These are phyloP conservation scores for Magnusiomyces magnusii DNA, from an alignment of 1,139 yeast genomes.

Conservation along the genomic window DNA sequence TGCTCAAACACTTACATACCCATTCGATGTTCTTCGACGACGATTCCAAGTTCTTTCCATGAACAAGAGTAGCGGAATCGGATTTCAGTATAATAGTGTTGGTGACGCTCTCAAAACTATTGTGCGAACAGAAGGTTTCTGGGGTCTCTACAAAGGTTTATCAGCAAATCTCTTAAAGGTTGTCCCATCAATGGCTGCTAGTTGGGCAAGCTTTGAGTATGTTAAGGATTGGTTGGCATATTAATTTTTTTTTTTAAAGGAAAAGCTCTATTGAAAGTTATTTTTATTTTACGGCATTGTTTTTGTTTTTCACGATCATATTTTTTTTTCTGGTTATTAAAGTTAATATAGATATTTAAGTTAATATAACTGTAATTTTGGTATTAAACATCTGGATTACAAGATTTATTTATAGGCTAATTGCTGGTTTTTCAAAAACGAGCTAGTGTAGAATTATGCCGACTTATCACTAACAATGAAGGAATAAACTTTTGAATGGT, in stretches of 20 bases:
- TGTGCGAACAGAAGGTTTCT: conserved; percentile 61
- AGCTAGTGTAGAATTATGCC: no score
- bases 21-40: conserved; percentile 80
- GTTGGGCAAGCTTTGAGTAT: conserved; percentile 81
- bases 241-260: not conserved
- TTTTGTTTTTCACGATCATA: not conserved
- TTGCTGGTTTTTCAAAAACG: no score
- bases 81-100: conserved; percentile 71
- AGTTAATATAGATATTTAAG: no score
- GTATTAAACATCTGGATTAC: no score
- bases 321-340: no score
- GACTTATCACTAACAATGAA: no score
- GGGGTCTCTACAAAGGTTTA: conserved; percentile 82
- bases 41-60: conserved; percentile 86
- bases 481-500: no score
- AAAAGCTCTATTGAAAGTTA: no score
- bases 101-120: conserved; percentile 63
- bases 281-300: not conserved
- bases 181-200: conserved; percentile 91
- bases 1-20: conserved; percentile 75
- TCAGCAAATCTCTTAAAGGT: conserved; percentile 85
- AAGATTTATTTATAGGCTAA: no score
- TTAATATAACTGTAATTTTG: no score
- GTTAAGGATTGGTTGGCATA: conserved; percentile 38
- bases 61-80: conserved; percentile 53